Percentiles rank a stretch among this genome's conserved stretches.
Conservation (phyloP, 2,329 filamentous ascomycete genomes). For the Beauveria varroae region DNA sequence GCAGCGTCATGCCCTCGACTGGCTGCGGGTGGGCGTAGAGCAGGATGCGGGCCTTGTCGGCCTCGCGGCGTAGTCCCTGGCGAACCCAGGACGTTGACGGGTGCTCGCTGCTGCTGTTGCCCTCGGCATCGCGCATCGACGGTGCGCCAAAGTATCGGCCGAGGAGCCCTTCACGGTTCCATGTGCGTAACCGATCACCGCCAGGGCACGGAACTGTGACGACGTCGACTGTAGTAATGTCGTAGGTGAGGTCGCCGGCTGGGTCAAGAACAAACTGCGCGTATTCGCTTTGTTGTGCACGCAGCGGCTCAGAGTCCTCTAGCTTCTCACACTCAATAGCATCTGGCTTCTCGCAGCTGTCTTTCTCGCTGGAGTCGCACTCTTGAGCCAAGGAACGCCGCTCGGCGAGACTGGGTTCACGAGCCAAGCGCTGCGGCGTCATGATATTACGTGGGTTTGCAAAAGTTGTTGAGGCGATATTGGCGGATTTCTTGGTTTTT, state of each 20-base stretch:
- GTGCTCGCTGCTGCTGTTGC: slow-evolving; percentile 15
- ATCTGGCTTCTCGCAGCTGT: slow-evolving; percentile 3
- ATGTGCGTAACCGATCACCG: slow-evolving; percentile 44
- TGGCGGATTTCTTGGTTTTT: neutral
- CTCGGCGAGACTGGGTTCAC: neutral
- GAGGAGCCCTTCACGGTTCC: slow-evolving; percentile 42
- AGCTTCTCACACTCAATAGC: neutral
- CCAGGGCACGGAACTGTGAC: slow-evolving; percentile 48
- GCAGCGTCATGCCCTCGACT: slow-evolving; percentile 34
- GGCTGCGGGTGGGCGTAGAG: slow-evolving; percentile 43
- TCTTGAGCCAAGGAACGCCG: neutral
- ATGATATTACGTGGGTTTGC: neutral
- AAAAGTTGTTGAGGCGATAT: neutral
- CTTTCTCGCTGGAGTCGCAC: slow-evolving; percentile 11
- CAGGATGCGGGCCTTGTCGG: slow-evolving; percentile 40
- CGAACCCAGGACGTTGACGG: slow-evolving; percentile 41
- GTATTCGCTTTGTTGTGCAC: neutral
- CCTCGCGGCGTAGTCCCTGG: slow-evolving; percentile 42
- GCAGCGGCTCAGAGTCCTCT: neutral
- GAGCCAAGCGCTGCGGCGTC: neutral
- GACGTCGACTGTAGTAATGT: slow-evolving; percentile 47
- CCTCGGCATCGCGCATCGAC: slow-evolving; percentile 31
- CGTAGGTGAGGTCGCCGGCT: slow-evolving; percentile 31
- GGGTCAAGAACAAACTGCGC: slow-evolving; percentile 28
- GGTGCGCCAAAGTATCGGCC: slow-evolving; percentile 38